Percentiles rank a stretch among this genome's conserved stretches.
Evolutionary conservation across 331 rosid species (phyloP).

Genomic region (Quercus tomentella): DNA sequence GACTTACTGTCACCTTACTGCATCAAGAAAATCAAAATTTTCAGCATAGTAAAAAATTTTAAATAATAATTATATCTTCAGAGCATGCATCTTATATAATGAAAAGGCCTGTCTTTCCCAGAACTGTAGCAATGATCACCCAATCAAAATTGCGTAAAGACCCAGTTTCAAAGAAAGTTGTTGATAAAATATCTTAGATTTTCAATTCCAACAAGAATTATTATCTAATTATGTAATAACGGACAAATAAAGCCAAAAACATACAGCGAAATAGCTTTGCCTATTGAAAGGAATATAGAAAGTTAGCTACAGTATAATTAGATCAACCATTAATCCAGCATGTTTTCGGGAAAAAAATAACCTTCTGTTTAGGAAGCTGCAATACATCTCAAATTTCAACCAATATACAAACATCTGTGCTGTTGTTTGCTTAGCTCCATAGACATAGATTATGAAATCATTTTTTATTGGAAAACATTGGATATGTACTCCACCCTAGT

Average conservation of each 20-base stretch:
- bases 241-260: neutral
- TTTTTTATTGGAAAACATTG: neutral
- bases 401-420: neutral
- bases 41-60: constrained; percentile 7
- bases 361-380: neutral
- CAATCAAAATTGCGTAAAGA: neutral
- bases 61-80: neutral
- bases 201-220: neutral
- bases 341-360: neutral
- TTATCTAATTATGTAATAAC: neutral
- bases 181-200: neutral
- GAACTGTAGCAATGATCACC: neutral
- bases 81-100: neutral
- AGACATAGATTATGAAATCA: neutral
- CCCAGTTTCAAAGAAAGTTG: neutral
- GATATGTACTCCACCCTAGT: neutral
- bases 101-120: neutral
- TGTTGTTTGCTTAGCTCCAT: neutral
- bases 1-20: constrained; percentile 88
- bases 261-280: neutral
- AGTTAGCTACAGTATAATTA: neutral
- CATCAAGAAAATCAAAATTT: constrained; percentile 25
- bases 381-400: neutral
- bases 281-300: neutral
- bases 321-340: neutral